Conservation (phyloP, 257 asterid species). For the Nicotiana otophora region DNA sequence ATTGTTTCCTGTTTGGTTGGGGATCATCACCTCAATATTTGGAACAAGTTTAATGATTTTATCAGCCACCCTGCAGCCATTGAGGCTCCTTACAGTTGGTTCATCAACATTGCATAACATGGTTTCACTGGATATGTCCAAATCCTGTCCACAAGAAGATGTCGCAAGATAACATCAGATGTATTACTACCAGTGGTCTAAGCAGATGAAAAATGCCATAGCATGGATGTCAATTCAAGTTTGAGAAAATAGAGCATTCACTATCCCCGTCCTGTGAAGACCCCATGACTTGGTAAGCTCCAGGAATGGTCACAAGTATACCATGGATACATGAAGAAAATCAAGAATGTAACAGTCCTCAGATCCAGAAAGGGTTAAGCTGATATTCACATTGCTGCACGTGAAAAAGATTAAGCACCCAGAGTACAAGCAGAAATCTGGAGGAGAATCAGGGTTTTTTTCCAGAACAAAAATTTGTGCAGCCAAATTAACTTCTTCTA, state of each 20-base stretch:
- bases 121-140: constrained; percentile 74
- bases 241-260: not conserved
- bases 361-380: not conserved
- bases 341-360: not conserved
- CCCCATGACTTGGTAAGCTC: not conserved
- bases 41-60: constrained; percentile 92
- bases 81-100: constrained; percentile 86
- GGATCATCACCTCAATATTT: constrained; percentile 53
- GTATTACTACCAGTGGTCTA: not conserved
- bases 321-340: constrained; percentile 1
- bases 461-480: not conserved
- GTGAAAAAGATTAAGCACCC: not conserved
- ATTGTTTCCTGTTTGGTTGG: not conserved
- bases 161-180: not conserved
- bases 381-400: not conserved
- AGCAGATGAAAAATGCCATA: not conserved
- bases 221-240: not conserved
- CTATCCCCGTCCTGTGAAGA: not conserved
- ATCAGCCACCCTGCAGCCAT: constrained; percentile 96
- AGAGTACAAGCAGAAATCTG: not conserved
- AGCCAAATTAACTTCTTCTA: not conserved
- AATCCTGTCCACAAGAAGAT: constrained; percentile 45
- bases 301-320: not conserved
- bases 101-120: constrained; percentile 78
- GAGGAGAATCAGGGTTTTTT: not conserved